A percentile compares a stretch with the other conserved stretches of the same genome.
These are phyloP conservation scores for Ascochyta pisi DNA, from an alignment of 2,329 filamentous ascomycete species.

Conservation along the genomic window DNA sequence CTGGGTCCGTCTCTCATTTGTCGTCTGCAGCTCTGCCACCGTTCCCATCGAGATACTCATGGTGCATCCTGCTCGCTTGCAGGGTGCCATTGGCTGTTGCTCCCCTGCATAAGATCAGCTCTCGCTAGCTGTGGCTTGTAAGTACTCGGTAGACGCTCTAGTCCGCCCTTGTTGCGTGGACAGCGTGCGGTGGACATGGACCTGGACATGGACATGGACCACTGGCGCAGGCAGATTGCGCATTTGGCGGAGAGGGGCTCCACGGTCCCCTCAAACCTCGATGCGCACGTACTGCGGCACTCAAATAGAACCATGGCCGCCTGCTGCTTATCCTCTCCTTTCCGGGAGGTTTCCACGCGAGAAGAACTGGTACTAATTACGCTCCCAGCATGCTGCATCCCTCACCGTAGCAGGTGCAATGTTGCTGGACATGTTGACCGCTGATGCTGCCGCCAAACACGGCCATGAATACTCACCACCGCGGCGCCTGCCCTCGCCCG, in stretches of 20 bases:
- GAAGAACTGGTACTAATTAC: slow-evolving; percentile 19
- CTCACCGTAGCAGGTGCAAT: slow-evolving; percentile 29
- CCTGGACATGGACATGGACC: slow-evolving; percentile 8
- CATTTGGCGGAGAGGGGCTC: slow-evolving; percentile 21
- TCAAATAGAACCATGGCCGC: slow-evolving; percentile 20
- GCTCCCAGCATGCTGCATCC: slow-evolving; percentile 28
- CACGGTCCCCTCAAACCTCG: slow-evolving; percentile 23
- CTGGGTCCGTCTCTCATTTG: background rate
- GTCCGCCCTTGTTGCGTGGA: slow-evolving; percentile 9
- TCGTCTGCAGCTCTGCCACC: slow-evolving; percentile 4
- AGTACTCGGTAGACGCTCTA: slow-evolving; percentile 6
- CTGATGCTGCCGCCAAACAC: slow-evolving; percentile 45
- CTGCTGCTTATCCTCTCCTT: slow-evolving; percentile 18
- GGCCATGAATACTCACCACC: slow-evolving; percentile 35
- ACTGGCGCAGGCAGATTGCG: slow-evolving; percentile 22
- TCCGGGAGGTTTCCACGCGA: slow-evolving; percentile 7
- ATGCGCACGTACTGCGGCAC: slow-evolving; percentile 25
- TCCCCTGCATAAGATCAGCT: slow-evolving; percentile 26
- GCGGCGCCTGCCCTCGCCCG: slow-evolving; percentile 25
- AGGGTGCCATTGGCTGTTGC: slow-evolving; percentile 12
- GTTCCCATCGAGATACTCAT: slow-evolving; percentile 1
- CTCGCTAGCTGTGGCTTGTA: slow-evolving; percentile 39
- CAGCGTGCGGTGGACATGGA: too few species aligned
- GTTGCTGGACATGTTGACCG: slow-evolving; percentile 49
- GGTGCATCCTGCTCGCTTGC: slow-evolving; percentile 5